These are phyloP conservation scores for Primulina eburnea DNA, from an alignment of 257 asterid genomes.

Conservation along the genomic window DNA sequence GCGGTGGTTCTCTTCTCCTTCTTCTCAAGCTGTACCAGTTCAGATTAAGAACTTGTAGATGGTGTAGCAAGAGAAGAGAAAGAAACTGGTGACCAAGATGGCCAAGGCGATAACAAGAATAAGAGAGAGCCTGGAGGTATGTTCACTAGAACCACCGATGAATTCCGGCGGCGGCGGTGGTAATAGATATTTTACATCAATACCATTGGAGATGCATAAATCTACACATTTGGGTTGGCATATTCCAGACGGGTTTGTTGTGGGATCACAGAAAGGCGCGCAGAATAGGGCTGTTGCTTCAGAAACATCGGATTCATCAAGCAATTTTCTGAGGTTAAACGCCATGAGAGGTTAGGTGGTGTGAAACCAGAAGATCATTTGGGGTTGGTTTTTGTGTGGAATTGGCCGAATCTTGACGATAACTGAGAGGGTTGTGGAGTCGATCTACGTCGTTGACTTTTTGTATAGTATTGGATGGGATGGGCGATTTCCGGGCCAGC, in stretches of 20 bases:
- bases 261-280: constrained; percentile 18
- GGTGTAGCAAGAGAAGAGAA: constrained; percentile 40
- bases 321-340: constrained; percentile 35
- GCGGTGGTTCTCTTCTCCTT: constrained; percentile 12
- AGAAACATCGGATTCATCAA: constrained; percentile 25
- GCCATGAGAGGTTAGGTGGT: constrained; percentile 34
- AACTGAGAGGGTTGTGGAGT: constrained; percentile 7
- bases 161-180: constrained; percentile 28
- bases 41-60: constrained; percentile 33
- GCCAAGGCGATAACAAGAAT: constrained; percentile 37
- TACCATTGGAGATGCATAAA: constrained; percentile 30
- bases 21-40: constrained; percentile 16
- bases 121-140: constrained; percentile 29
- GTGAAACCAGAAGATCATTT: not conserved
- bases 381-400: not conserved
- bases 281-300: constrained; percentile 8
- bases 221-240: constrained; percentile 34
- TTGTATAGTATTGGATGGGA: constrained; percentile 10
- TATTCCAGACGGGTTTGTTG: not conserved
- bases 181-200: not conserved
- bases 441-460: constrained; percentile 23
- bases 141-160: not conserved
- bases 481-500: constrained; percentile 8
- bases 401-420: constrained; percentile 26
- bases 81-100: constrained; percentile 40